Evolutionary conservation across 2,329 filamentous ascomycete species (phyloP).

Genomic region (Neurospora crassa): DNA sequence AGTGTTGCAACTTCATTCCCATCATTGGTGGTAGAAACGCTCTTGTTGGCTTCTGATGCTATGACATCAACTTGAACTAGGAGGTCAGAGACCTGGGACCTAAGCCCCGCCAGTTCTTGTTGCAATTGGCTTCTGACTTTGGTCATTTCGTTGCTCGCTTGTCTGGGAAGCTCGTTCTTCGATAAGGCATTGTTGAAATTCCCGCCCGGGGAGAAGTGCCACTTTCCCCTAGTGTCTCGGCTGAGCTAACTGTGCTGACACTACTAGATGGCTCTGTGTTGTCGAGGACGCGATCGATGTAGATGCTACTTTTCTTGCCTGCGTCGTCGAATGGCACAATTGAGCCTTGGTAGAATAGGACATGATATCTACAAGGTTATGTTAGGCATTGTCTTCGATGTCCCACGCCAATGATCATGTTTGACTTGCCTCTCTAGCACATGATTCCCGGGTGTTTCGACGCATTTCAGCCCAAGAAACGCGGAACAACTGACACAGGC

Average conservation of each 20-base stretch:
- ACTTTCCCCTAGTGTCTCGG: background rate
- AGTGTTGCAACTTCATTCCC: slow-evolving; percentile 24
- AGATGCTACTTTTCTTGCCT: slow-evolving; percentile 15
- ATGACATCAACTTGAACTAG: background rate
- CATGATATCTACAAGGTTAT: slow-evolving; percentile 23
- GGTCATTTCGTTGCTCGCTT: background rate
- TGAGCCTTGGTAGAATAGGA: slow-evolving; percentile 25
- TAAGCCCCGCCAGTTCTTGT: slow-evolving; percentile 17
- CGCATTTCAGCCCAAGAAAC: slow-evolving; percentile 26
- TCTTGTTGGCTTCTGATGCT: background rate
- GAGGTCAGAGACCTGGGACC: slow-evolving; percentile 7
- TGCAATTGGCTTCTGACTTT: too few relatives aligned
- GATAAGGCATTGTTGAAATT: slow-evolving; percentile 15
- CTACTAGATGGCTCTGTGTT: slow-evolving; percentile 19
- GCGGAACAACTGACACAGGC: slow-evolving; percentile 24
- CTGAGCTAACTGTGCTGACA: background rate
- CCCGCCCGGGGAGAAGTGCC: slow-evolving; percentile 4
- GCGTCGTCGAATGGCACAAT: slow-evolving; percentile 17
- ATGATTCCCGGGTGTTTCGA: slow-evolving; percentile 26
- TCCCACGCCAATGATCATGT: background rate
- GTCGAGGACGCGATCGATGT: slow-evolving; percentile 24
- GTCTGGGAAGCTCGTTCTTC: slow-evolving; percentile 6
- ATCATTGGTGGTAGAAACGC: slow-evolving; percentile 18
- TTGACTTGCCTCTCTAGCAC: slow-evolving; percentile 27
- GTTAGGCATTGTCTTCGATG: fast-evolving